Evolutionary conservation across 441 rosid species (phyloP).

Genomic region (Euphorbia celastroides): DNA sequence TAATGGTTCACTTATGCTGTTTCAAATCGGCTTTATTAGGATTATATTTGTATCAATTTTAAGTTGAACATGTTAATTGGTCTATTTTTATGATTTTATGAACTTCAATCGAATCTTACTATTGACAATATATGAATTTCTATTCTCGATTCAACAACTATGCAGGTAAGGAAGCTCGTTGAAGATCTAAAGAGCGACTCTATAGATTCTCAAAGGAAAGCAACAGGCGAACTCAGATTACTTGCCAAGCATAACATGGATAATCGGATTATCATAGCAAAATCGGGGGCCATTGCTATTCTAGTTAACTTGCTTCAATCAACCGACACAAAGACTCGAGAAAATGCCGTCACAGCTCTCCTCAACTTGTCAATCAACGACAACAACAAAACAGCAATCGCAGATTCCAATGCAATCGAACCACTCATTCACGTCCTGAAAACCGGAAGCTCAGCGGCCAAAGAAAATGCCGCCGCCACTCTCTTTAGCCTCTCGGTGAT

Average conservation of each 20-base stretch:
- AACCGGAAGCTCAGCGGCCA: conserved; percentile 77
- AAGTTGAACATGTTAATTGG: too few species aligned
- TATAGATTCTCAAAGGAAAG: conserved; percentile 51
- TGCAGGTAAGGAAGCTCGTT: conserved; percentile 55
- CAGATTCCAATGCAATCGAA: conserved; percentile 61
- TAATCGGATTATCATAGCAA: conserved; percentile 73
- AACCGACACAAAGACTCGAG: conserved; percentile 50
- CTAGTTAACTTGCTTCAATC: conserved; percentile 59
- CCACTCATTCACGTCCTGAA: conserved; percentile 71
- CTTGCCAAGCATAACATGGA: conserved; percentile 78
- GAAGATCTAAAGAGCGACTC: conserved; percentile 60
- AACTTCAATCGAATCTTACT: too few species aligned
- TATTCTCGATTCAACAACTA: too few species aligned
- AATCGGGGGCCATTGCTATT: conserved; percentile 52
- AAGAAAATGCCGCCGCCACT: conserved; percentile 82
- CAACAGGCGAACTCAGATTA: conserved; percentile 48
- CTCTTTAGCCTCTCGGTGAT: conserved; percentile 78
- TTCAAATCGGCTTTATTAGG: too few species aligned
- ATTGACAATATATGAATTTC: too few species aligned
- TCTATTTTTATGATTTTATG: too few species aligned
- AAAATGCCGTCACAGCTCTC: conserved; percentile 79
- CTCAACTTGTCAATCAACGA: conserved; percentile 82
- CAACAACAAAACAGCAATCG: conserved; percentile 72
- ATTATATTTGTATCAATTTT: too few species aligned
- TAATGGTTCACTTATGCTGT: too few species aligned